Base-by-base conservation (phyloP, 192 early-diverging fungal genomes). In the Dissophora globulifera region DNA sequence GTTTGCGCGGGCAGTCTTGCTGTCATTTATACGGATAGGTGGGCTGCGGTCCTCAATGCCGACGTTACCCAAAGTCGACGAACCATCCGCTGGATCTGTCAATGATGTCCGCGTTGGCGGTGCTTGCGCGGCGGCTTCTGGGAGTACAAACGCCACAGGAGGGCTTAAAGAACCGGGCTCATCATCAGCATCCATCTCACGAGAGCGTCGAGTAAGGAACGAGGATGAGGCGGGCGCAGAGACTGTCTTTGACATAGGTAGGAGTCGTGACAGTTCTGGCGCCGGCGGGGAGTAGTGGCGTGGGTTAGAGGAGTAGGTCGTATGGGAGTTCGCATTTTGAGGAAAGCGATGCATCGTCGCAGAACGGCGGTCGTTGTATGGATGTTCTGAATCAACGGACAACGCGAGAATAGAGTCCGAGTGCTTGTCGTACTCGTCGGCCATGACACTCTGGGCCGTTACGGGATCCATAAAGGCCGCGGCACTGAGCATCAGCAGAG, bases 401-500 rank as follows among this genome's bases (percentile, higher is more conserved):
- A 25, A 0, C 2, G 58, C 43, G 16, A 27, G 23, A 38, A 13
- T 13, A 9, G 35, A 13, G 6, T 6, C 48, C 1, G 13, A 41
- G 1, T n/a, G 26, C 29, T 57, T 46, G 43, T 38, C 48, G 0
- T 19, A 31, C 7, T 57, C 27, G 0, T 62, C 35, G 12, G 33
- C 30, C 38, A 59, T 33, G 19, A 62, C 50, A 1, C 46, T 11
- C 9, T 45, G 62, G 31, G 62, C 61, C 50, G 46, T 35, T 33
- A 43, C 55, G 17, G 64, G 55, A 35, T 69, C 70, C 71, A 79
- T 69, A 46, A 79, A 70, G 10, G 67, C 78, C 33, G 65, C 67
- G 35, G 69, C 57, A 54, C 68, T 62, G 46, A 57, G 66, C 52
- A 79, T 61, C 52, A 80, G 51, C 53, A 82, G 45, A 17, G 69